Base-by-base conservation (phyloP, 106 monocot species). In the Apostasia shenzhenica region DNA sequence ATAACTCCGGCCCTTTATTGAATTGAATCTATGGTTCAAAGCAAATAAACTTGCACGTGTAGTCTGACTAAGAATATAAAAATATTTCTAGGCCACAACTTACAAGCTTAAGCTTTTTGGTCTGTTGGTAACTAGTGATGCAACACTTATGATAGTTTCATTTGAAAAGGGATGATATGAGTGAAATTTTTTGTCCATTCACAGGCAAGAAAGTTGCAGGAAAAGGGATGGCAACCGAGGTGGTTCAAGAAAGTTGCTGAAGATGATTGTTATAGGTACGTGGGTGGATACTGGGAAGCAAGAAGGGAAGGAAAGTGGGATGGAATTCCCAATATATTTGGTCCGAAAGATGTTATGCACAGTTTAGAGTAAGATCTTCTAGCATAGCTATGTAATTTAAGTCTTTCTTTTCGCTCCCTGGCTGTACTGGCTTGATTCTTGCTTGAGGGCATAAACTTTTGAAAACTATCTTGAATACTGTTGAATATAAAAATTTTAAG, bases 251-350 rank as follows among this genome's bases (percentile, higher is more conserved):
- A 86, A 77, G 91, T 88, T 77, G 71, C 51, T 12, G 91, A 94
- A 37, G 91, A 91, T 74, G 94, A 85, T 52, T 81, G 85, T 41
- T 88, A 94, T 50, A 54, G 81, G 50, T 94, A 94, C 55, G 38
- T 80, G 7, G 91, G 94, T 43, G 83, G 94, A 59, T 94, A 94
- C 41, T 94, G 94, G 94, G 94, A 94, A 91, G 81, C 77, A 67
- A 91, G 87, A 69, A 79, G 78, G 59, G 61, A 81, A 66, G 69
- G 83, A 38, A 91, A 75, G 14, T 94, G 88, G 91, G 81, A 80
- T 71, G 83, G 57, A 48, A 91, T 94, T 67, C 91, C 88, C 37
- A 66, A 94, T 80, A 94, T 94, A 77, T 94, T 94, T 77, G 81
- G 91, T 43, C 85, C 85, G 71, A 55, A 62, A 59, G 77, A 79